Percentiles rank a stretch among this genome's conserved stretches.
Evolutionary conservation across 2,329 filamentous ascomycete species (phyloP).

Genomic region (Aspergillus ochraceoroseus): DNA sequence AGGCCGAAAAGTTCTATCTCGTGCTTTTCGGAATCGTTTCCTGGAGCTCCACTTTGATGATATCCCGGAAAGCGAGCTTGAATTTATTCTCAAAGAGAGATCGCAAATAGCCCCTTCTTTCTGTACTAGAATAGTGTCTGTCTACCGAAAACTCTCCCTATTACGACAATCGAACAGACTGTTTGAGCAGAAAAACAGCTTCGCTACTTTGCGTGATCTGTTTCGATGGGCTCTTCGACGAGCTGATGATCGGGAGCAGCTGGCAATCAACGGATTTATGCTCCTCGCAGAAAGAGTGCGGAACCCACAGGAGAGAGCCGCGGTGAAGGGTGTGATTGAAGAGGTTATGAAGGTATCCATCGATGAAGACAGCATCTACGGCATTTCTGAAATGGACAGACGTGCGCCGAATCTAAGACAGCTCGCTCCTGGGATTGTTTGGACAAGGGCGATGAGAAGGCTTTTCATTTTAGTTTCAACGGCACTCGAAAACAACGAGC

Average conservation of each 20-base stretch:
- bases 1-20: constrained; percentile 83
- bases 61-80: constrained; percentile 89
- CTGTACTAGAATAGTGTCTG: constrained; percentile 82
- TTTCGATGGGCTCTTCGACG: constrained; percentile 90
- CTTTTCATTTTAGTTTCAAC: constrained; percentile 84
- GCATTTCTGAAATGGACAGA: constrained; percentile 53
- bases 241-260: constrained; percentile 78
- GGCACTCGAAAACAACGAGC: constrained; percentile 84
- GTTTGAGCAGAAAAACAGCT: constrained; percentile 96
- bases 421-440: constrained; percentile 60
- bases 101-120: constrained; percentile 88
- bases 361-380: constrained; percentile 68
- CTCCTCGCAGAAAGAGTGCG: constrained; percentile 88
- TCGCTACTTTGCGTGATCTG: constrained; percentile 89
- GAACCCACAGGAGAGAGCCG: constrained; percentile 77
- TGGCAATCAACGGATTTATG: constrained; percentile 94
- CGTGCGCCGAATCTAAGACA: constrained; percentile 45
- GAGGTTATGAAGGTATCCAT: constrained; percentile 82
- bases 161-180: constrained; percentile 83
- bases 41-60: constrained; percentile 97
- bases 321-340: constrained; percentile 84
- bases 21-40: constrained; percentile 94
- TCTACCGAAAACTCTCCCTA: constrained; percentile 87
- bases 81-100: constrained; percentile 82
- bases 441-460: constrained; percentile 91